Percentiles rank a stretch among this genome's conserved stretches.
Evolutionary conservation across 2,329 filamentous ascomycete genomes (phyloP).

Genomic region (Botrytis tulipae): DNA sequence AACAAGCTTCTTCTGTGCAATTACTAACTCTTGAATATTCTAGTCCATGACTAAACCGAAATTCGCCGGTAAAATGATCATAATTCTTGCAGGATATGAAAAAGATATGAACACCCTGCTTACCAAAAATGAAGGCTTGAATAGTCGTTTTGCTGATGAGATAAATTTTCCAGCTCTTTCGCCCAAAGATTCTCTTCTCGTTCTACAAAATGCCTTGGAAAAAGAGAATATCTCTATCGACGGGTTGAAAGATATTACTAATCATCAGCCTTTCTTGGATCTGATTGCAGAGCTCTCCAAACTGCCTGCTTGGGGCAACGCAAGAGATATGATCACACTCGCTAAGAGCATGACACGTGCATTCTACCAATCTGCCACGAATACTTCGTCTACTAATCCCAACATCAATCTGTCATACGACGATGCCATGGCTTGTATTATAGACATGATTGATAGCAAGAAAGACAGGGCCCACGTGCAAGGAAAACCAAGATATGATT

Average conservation of each 20-base stretch:
- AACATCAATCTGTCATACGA: constrained; percentile 28
- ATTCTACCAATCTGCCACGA: constrained; percentile 29
- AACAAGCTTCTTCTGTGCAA: neutral
- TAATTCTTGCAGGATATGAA: constrained; percentile 58
- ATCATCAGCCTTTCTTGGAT: constrained; percentile 24
- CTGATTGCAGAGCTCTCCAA: constrained; percentile 42
- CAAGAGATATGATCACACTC: constrained; percentile 50
- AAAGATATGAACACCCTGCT: constrained; percentile 54
- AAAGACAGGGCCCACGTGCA: constrained; percentile 15
- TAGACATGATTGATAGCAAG: constrained; percentile 30
- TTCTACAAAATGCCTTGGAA: constrained; percentile 42
- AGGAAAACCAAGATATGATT: neutral
- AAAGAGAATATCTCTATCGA: constrained; percentile 34
- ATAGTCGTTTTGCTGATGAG: constrained; percentile 53
- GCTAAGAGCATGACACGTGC: constrained; percentile 45
- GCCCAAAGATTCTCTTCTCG: constrained; percentile 40
- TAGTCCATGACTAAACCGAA: constrained; percentile 44
- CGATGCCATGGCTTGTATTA: constrained; percentile 28
- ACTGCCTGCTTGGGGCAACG: constrained; percentile 51
- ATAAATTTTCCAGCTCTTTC: constrained; percentile 44
- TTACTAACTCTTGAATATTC: neutral
- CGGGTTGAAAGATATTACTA: constrained; percentile 34
- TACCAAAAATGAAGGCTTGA: constrained; percentile 51
- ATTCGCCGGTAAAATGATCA: constrained; percentile 51
- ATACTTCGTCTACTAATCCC: constrained; percentile 2